Evolutionary conservation across 768 basidiomycete species (phyloP), one percentile per base, ranked within the genome.

Genomic region (Termitomyces sp.): DNA sequence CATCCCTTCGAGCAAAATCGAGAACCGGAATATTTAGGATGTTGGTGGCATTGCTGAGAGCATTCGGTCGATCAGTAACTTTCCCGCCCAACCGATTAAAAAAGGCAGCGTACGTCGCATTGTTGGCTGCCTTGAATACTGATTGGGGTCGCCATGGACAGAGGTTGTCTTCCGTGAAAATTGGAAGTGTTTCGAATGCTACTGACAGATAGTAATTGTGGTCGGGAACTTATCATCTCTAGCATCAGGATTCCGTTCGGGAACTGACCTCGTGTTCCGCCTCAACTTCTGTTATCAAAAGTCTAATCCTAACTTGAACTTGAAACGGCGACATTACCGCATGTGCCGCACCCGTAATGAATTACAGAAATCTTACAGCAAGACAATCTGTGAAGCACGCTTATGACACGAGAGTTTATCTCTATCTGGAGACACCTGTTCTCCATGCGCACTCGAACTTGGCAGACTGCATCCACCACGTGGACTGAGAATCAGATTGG

Each of bases 41-140:
- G 82, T 65, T 76, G 75, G 56, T 82, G 78, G 63, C 86, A 87
- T 58, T 78, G 70, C 80, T 81, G 17, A 27, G 5, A 37, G 4
- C 23, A 39, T n/a, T n/a, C n/a, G n/a, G 17, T 37, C 0, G 10
- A 9, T 27, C 7, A 37, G 23, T 5, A 10, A 16, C 16, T 16
- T 2, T 3, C n/a, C 28, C 4, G 1, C 11, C n/a, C 25, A 2
- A 27, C 27, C 6, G 17, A 50, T 17, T n/a, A 2, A 9, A 12
- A 39, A 50, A 19, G 50, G 19, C 25, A 40, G 9, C 50, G 11
- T 28, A 51, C 50, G 27, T 51, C 50, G 39, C 50, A 51, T 28
- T 50, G 49, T n/a, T 50, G 49, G 11, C 16, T 27, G 6, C 35
- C 25, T 37, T 37, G 35, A 17, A n/a, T 23, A n/a, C 35, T 25